phyloP scores from a whole-genome alignment of 805 yeast genomes.

The Kazachstania taianensis region DNA sequence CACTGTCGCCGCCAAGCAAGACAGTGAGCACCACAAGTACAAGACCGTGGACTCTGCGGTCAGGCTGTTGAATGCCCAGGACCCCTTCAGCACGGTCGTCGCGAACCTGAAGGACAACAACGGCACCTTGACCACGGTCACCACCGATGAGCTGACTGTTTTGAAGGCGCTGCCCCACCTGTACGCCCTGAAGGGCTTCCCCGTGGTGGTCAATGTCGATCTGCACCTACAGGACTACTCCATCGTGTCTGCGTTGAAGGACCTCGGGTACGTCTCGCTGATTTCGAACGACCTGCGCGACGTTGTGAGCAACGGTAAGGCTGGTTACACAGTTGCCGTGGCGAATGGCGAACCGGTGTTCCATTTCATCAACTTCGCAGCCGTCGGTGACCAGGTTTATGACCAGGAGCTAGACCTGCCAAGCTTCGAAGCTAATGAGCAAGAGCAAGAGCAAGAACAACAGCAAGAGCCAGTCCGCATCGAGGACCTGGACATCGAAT shows the following conservation, averaged over 20 bases:
- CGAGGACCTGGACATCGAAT: neutral
- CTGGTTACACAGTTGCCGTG: constrained; percentile 49
- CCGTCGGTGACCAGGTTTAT: constrained; percentile 4
- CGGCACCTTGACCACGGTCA: constrained; percentile 34
- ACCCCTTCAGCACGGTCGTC: constrained; percentile 20
- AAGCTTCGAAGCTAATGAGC: neutral
- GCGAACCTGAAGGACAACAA: neutral
- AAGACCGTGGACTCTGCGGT: constrained; percentile 6
- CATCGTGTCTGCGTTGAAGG: constrained; percentile 61
- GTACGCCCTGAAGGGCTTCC: constrained; percentile 29
- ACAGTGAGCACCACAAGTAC: neutral
- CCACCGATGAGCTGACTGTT: constrained; percentile 43
- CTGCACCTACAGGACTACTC: constrained; percentile 55
- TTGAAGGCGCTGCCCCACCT: constrained; percentile 54
- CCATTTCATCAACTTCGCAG: constrained; percentile 45
- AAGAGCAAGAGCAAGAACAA: too few relatives aligned
- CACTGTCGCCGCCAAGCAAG: neutral
- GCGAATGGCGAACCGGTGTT: constrained; percentile 47
- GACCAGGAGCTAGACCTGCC: constrained; percentile 1
- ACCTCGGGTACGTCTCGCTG: constrained; percentile 51
- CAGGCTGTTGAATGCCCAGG: constrained; percentile 20
- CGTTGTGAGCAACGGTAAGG: constrained; percentile 42
- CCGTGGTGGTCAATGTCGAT: constrained; percentile 54
- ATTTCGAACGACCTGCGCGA: constrained; percentile 56
- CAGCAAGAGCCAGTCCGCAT: neutral